Evolutionary conservation across 495 filamentous ascomycete species (phyloP).

Genomic region (Hyaloscypha bicolor): DNA sequence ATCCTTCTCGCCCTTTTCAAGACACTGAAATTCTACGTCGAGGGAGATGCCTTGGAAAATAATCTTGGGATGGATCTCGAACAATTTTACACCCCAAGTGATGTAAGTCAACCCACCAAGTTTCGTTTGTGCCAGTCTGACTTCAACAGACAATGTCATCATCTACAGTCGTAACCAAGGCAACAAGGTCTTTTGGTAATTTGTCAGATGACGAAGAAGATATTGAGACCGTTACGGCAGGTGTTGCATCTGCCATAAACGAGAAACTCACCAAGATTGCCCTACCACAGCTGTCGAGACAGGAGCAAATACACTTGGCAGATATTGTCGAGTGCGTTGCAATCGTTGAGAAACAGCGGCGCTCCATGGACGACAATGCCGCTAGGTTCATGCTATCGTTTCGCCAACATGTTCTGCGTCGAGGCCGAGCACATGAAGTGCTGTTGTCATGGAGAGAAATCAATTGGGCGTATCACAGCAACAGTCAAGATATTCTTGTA

Average conservation of each 20-base stretch:
- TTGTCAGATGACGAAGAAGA: constrained; percentile 58
- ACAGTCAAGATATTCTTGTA: constrained; percentile 87
- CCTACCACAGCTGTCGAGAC: constrained; percentile 81
- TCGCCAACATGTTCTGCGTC: constrained; percentile 77
- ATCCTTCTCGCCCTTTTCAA: constrained; percentile 76
- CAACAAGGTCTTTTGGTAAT: constrained; percentile 57
- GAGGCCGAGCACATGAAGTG: constrained; percentile 62
- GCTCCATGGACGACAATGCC: constrained; percentile 92
- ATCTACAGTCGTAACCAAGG: constrained; percentile 49
- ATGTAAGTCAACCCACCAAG: constrained; percentile 20
- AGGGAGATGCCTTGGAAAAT: constrained; percentile 81
- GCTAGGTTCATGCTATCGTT: constrained; percentile 91
- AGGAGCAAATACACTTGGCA: constrained; percentile 85
- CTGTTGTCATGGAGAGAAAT: constrained; percentile 91
- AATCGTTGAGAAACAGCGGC: constrained; percentile 82
- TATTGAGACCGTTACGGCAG: constrained; percentile 69
- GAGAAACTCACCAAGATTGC: constrained; percentile 74
- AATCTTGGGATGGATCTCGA: constrained; percentile 73
- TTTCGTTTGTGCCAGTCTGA: constrained; percentile 32
- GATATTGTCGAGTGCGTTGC: constrained; percentile 89
- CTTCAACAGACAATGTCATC: constrained; percentile 37
- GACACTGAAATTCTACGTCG: constrained; percentile 78
- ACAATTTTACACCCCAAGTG: constrained; percentile 60
- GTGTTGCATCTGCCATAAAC: constrained; percentile 69
- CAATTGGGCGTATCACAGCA: constrained; percentile 90